Conservation (phyloP, 2,329 filamentous ascomycete species). For the Fusarium virguliforme region DNA sequence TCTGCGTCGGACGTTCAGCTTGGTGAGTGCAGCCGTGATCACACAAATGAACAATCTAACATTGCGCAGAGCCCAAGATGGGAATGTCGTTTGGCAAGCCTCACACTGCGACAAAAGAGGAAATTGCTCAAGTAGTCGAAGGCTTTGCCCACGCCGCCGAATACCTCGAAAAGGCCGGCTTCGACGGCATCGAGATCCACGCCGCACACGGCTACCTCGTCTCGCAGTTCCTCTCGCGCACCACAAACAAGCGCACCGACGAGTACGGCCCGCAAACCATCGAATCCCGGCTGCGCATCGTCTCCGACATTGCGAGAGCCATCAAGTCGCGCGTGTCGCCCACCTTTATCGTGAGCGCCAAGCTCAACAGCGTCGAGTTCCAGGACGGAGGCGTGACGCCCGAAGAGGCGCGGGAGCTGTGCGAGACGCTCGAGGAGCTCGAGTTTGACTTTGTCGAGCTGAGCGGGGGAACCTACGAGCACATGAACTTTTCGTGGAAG, state of each 20-base stretch:
- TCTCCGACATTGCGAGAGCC: constrained; percentile 60
- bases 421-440: constrained; percentile 63
- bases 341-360: constrained; percentile 66
- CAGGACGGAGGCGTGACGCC: constrained; percentile 67
- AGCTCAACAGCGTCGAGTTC: constrained; percentile 72
- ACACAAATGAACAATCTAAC: background rate
- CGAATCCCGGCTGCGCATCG: constrained; percentile 62
- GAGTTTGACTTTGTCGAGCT: constrained; percentile 73
- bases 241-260: constrained; percentile 68
- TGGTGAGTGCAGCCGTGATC: constrained; percentile 10
- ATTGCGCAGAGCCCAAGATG: constrained; percentile 39
- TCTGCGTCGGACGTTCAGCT: constrained; percentile 61
- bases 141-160: constrained; percentile 75
- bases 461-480: constrained; percentile 72
- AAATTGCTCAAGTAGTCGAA: constrained; percentile 72
- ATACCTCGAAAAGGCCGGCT: constrained; percentile 75
- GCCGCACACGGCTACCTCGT: constrained; percentile 70
- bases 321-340: constrained; percentile 53
- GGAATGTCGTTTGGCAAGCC: constrained; percentile 64
- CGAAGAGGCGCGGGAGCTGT: constrained; percentile 66
- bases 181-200: constrained; percentile 67
- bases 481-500: constrained; percentile 65
- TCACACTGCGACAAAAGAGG: constrained; percentile 67
- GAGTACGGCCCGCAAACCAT: constrained; percentile 63
- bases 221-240: constrained; percentile 66